A percentile compares a stretch with the other conserved stretches of the same genome.
These are phyloP conservation scores for Gaeumannomyces tritici DNA, from an alignment of 2,329 filamentous ascomycete species.

Conservation along the genomic window DNA sequence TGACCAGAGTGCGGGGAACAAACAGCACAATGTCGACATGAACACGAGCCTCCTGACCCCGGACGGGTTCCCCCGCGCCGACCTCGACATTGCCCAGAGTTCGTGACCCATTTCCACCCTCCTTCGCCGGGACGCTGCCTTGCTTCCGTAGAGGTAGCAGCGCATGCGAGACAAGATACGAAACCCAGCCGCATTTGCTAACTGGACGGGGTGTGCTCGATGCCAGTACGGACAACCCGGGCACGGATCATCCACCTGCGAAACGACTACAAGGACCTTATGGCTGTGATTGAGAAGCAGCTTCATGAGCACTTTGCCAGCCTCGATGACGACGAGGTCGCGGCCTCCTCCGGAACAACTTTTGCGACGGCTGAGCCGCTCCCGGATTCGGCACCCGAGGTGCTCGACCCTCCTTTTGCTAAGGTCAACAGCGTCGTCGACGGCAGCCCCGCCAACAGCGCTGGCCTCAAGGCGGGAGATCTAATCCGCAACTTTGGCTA, in stretches of 20 bases:
- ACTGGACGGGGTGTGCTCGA: neutral
- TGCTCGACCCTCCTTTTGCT: conserved; percentile 56
- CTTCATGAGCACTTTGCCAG: conserved; percentile 88
- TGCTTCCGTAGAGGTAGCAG: neutral
- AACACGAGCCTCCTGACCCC: conserved; percentile 75
- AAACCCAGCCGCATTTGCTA: neutral
- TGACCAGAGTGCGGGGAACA: neutral
- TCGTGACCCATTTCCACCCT: neutral
- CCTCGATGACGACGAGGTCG: conserved; percentile 36
- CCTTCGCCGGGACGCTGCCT: neutral
- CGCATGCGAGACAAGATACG: neutral
- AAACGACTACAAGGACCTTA: conserved; percentile 89
- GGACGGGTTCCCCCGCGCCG: conserved; percentile 86
- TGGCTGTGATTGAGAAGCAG: conserved; percentile 71
- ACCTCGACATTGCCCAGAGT: conserved; percentile 95
- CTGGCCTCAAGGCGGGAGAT: conserved; percentile 74
- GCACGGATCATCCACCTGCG: conserved; percentile 79
- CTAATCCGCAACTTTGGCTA: conserved; percentile 76
- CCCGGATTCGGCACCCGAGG: conserved; percentile 23
- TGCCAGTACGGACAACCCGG: conserved; percentile 78
- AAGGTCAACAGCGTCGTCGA: conserved; percentile 77
- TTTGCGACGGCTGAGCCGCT: conserved; percentile 11
- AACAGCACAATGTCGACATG: conserved; percentile 87
- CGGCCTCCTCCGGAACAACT: conserved; percentile 3
- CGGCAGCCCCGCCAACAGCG: conserved; percentile 70